phyloP scores from a whole-genome alignment of 1,284 basidiomycete species.

The Irpex sp. region DNA sequence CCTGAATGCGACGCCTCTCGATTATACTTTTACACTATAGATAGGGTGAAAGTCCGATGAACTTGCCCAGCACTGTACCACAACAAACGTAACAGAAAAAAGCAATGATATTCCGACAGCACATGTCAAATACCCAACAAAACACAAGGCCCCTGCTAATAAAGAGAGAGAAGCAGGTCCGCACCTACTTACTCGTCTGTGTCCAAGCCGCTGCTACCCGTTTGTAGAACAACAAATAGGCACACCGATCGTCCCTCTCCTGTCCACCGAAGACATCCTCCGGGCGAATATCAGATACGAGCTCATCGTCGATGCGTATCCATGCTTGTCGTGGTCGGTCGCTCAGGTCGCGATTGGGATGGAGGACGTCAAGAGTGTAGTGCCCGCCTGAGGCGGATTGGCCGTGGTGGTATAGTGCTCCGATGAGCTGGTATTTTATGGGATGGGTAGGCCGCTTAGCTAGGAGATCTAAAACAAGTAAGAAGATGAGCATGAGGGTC shows the following conservation, averaged over 20 bases:
- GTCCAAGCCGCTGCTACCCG: conserved; percentile 31
- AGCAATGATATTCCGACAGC: background rate
- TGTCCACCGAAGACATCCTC: conserved; percentile 74
- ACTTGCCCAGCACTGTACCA: no score
- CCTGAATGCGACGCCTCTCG: no score
- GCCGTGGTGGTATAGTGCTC: conserved; percentile 96
- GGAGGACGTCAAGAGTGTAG: conserved; percentile 91
- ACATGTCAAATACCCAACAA: background rate
- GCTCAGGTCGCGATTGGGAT: conserved; percentile 63
- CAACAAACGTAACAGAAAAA: background rate
- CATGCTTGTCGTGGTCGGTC: conserved; percentile 58
- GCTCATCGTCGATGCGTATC: conserved; percentile 93
- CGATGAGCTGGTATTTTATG: conserved; percentile 82
- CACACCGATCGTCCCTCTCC: conserved; percentile 67
- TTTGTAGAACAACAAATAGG: conserved; percentile 89
- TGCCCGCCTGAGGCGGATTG: conserved; percentile 89
- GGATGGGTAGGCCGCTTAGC: conserved; percentile 46
- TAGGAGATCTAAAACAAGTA: conserved; percentile 56
- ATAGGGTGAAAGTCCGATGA: no score
- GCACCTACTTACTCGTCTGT: conserved; percentile 5
- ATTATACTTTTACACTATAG: no score
- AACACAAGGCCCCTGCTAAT: background rate
- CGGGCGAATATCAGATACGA: conserved; percentile 73
- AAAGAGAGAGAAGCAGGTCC: background rate
- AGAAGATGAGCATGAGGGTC: background rate